phyloP scores from a whole-genome alignment of 208 protist genomes.

The Tritrichomonas musculus region DNA sequence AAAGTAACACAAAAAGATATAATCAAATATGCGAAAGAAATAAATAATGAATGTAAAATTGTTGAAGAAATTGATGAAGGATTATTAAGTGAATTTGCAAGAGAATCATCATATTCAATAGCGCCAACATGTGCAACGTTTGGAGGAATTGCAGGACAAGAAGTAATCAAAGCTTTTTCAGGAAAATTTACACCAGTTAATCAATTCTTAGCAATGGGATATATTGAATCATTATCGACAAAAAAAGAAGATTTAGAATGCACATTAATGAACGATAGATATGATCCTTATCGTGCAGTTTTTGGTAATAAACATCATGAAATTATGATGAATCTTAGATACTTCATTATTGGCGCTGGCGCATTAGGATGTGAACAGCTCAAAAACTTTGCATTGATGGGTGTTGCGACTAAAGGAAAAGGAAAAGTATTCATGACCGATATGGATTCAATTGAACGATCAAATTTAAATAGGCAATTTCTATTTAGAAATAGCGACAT shows the following conservation, averaged over 20 bases:
- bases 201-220: conserved; percentile 42
- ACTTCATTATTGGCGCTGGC: conserved; percentile 81
- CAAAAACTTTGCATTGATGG: conserved; percentile 96
- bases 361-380: conserved; percentile 96
- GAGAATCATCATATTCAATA: neutral
- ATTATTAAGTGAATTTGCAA: neutral
- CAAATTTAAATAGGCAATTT: conserved; percentile 85
- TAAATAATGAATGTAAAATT: neutral
- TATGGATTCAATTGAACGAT: conserved; percentile 94
- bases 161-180: conserved; percentile 58
- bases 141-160: conserved; percentile 62
- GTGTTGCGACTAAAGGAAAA: conserved; percentile 56
- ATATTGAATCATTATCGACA: neutral
- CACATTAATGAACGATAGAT: conserved; percentile 56
- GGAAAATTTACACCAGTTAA: conserved; percentile 63
- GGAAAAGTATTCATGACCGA: conserved; percentile 75
- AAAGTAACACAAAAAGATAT: too few relatives aligned
- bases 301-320: conserved; percentile 80
- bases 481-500: conserved; percentile 92
- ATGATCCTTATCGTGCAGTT: conserved; percentile 82
- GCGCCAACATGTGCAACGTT: conserved; percentile 49
- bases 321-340: conserved; percentile 64
- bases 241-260: neutral
- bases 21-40: neutral
- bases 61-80: neutral